phyloP scores from a whole-genome alignment of 176 grass and related monocot species.

The Zoysia pacifica region DNA sequence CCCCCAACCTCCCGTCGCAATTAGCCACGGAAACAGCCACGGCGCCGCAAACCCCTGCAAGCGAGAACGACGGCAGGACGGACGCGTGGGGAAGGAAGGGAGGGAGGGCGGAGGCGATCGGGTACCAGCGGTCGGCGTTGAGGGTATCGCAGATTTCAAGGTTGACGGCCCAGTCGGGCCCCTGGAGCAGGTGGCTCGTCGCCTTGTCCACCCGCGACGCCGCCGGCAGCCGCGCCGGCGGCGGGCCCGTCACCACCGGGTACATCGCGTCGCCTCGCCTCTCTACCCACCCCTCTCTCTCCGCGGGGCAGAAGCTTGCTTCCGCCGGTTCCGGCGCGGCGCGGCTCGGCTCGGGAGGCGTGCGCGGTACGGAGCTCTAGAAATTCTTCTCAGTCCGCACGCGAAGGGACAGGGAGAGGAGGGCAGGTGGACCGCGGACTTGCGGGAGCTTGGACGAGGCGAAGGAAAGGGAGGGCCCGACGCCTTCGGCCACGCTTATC shows the following conservation, averaged over 20 bases:
- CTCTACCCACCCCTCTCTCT: background rate
- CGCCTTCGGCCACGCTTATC: background rate
- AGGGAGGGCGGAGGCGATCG: background rate
- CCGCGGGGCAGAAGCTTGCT: background rate
- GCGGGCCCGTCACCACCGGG: background rate
- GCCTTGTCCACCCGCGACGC: conserved; percentile 79
- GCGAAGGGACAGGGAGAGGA: conserved; percentile 10
- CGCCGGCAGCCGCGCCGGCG: no score
- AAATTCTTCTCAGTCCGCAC: conserved; percentile 36
- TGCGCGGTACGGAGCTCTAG: conserved; percentile 35
- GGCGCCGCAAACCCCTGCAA: background rate
- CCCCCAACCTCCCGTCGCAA: background rate
- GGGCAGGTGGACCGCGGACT: conserved; percentile 25
- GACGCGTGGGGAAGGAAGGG: background rate
- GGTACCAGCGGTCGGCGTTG: conserved; percentile 85
- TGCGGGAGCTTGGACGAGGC: background rate
- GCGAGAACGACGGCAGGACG: background rate
- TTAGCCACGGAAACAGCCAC: background rate
- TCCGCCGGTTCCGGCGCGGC: background rate
- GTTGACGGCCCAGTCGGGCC: conserved; percentile 80
- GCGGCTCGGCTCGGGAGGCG: conserved; percentile 31
- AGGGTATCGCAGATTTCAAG: conserved; percentile 90
- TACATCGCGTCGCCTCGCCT: conserved; percentile 31
- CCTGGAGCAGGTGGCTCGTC: conserved; percentile 65
- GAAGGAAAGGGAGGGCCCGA: background rate